Base-by-base conservation (phyloP, 345 rosid genomes). In the Anastatica hierochuntica region DNA sequence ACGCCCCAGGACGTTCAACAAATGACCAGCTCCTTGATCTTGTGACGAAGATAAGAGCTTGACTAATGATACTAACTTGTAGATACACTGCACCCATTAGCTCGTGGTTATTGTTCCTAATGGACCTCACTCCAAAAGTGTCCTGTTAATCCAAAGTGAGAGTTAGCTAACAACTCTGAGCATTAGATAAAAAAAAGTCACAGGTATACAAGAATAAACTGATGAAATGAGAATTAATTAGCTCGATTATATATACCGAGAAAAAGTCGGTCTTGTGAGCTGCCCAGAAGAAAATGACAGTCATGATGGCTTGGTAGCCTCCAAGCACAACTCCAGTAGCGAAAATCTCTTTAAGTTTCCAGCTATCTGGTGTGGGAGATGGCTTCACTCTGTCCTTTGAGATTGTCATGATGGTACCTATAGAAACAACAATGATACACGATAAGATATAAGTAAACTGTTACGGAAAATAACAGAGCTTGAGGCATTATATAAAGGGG, bases 61-160 rank as follows among this genome's bases (percentile, higher is more conserved):
- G 96, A 69, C 98, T 90, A 60, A 90, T 84, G 12, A 90, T 88
- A 72, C 95, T 90, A 42, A 90, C 96, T 90, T 90, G 98, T 20
- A 90, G 82, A 61, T 84, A 90, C 23, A 90, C 62, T 21, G 96
- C 98, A 36, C 80, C 82, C 78, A 79, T 90, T 64, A 80, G 64
- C 71, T 87, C 90, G n/a, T 74, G 17, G 1, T 51, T 70, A 0
- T 18, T 69, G 16, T 38, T 41, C 37, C 60, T 71, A 1, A 90
- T 43, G 6, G 73, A 17, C 63, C 74, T 76, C 53, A 90, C 95
- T 7, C 76, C 73, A 56, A 90, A 90, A 39, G 62, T 76, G 4
- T 82, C 81, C 98, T 90, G 74, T 51, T 50, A 42, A 74, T 53
- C 31, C 38, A 38, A 60, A 47, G 18, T 47, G 18, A 26, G 8